Base-by-base conservation (phyloP, 768 basidiomycete genomes). In the Fibroporia radiculosa region DNA sequence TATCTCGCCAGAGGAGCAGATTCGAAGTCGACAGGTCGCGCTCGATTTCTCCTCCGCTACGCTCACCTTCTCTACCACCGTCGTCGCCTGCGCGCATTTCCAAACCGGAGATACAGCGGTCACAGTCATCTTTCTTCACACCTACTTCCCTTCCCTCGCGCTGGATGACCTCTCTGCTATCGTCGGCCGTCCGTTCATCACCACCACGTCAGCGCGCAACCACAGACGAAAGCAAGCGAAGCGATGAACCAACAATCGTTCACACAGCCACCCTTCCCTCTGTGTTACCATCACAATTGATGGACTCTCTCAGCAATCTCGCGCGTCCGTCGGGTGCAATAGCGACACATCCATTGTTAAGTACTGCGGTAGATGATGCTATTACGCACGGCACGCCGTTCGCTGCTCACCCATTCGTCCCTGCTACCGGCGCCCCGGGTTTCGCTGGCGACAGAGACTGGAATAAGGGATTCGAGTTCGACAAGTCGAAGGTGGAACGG, bases 351-450 rank as follows among this genome's bases (percentile, higher is more conserved):
- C 18, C 37, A 28, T 18, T 37, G 18, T 39, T 23, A 8, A 23
- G 28, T 18, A 5, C 22, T 14, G 22, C 36, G 19, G 19, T 50
- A 4, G 57, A 56, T 36, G 34, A 48, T 1, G 49, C 53, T 14
- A 62, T 66, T 37, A 64, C 61, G 1, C 73, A 77, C 41, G 69
- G 71, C 0, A 72, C 76, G 3, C 78, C 81, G 0, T 82, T 82
- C 45, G 66, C 65, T 0, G 54, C 68, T 8, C 57, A 67, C 25
- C 63, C 66, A 2, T 72, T 72, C 59, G 64, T 66, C 14, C 73
- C 64, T 39, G 72, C 81, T 0, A 65, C 68, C 57, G 41, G 89
- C n/a, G 90, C 89, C 0, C 89, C 89, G 0, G 90, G 86, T 4
- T 89, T 82, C 52, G 68, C 62, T 12, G 84, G 84, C 0, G 84